Evolutionary conservation across 768 basidiomycete species (phyloP).

Genomic region (Boletus rubropictus): DNA sequence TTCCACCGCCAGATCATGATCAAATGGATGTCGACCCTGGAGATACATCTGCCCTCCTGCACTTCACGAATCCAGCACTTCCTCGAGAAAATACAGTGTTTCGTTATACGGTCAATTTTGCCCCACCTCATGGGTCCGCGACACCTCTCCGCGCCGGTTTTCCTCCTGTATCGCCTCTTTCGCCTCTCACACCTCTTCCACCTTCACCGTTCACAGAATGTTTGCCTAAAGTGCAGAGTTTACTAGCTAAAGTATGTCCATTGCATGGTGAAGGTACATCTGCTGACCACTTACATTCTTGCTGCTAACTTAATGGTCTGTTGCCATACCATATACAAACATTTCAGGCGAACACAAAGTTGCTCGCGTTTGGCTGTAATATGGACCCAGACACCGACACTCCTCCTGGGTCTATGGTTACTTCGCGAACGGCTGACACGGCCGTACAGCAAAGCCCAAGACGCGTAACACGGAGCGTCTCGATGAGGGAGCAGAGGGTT

Average conservation of each 20-base stretch:
- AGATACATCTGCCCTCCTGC: conserved; percentile 13
- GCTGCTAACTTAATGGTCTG: neutral
- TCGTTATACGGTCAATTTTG: conserved; percentile 25
- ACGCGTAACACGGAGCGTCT: conserved; percentile 27
- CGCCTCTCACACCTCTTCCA: conserved; percentile 48
- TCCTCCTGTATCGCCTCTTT: conserved; percentile 25
- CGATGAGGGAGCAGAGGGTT: conserved; percentile 20
- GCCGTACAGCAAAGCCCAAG: conserved; percentile 4
- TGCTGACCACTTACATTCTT: neutral
- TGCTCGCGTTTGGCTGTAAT: neutral
- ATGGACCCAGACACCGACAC: neutral
- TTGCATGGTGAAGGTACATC: no score
- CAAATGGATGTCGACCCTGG: conserved; percentile 24
- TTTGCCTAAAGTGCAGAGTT: conserved; percentile 6
- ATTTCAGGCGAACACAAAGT: conserved; percentile 3
- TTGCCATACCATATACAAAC: neutral
- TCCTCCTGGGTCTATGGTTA: neutral
- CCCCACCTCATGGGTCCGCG: conserved; percentile 19
- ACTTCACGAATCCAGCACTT: conserved; percentile 20
- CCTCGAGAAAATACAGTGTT: conserved; percentile 12
- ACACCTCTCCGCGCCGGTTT: neutral
- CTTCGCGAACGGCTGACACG: conserved; percentile 2
- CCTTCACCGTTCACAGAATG: conserved; percentile 35
- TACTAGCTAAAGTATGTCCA: conserved; percentile 20
- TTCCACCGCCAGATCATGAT: conserved; percentile 17